Evolutionary conservation across 176 grass and related monocot species (phyloP), one percentile per base, ranked within the genome.

Genomic region (Zoysia japonica): DNA sequence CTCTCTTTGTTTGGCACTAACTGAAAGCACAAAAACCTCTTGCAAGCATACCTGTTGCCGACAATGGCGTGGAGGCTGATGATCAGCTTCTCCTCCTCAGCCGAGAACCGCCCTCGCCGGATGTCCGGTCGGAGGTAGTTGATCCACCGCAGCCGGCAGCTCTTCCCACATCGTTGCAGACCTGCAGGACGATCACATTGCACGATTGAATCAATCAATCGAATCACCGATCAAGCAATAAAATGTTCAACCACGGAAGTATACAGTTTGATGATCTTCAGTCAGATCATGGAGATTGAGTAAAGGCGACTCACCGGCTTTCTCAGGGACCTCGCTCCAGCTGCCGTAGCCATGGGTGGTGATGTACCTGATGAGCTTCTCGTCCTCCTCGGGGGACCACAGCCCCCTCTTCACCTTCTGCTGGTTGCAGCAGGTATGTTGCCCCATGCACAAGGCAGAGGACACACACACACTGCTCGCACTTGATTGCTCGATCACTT

Each of bases 341-440:
- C 92, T 96, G 6, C 96, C 96, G 37, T 99, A 96, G 53, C 96
- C 96, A 89, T 99, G 86, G 70, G 86, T 93, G 71, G 86, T 96
- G 90, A 99, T 99, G 90, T 99, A 99, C 67, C 90, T 87, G 82
- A 99, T 89, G 86, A 99, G 88, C 85, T 99, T 99, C 79, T 99
- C 96, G 47, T 99, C 96, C 47, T 99, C 96, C 90, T 96, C 96
- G 38, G 96, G 96, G 50, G 96, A 99, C 96, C 96, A 99, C 39
- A 99, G 79, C 2, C 96, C 96, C 79, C 96, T 93, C 78, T 99
- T 99, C 51, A 99, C 96, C 86, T 99, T 99, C 78, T 99, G 96
- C 84, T 99, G 96, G 78, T 96, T 99, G 85, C 96, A 99, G 90
- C 96, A 99, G 28, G 96, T 91, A 65, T 99, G 96, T 67, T 99